Percentiles rank a stretch among this genome's conserved stretches.
phyloP scores from a whole-genome alignment of 495 filamentous ascomycete species.

The Lophium mytilinum region DNA sequence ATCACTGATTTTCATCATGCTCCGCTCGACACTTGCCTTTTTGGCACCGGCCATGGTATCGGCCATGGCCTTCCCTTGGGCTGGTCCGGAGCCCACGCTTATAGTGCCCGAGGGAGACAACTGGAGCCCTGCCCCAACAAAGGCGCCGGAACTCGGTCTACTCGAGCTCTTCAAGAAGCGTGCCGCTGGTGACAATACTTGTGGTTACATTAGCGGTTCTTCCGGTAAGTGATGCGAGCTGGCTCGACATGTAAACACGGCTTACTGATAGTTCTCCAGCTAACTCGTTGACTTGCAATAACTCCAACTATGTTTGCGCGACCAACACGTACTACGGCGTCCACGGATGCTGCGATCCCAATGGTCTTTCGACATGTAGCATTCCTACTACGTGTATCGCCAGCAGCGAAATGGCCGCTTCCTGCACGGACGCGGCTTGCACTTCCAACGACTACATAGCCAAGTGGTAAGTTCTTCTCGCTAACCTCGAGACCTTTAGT shows the following conservation, averaged over 20 bases:
- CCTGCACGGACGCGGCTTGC: constrained; percentile 17
- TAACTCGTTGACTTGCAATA: constrained; percentile 18
- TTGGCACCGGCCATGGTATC: constrained; percentile 18
- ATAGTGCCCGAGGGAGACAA: constrained; percentile 8
- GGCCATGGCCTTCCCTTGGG: constrained; percentile 19
- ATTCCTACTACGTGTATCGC: constrained; percentile 21
- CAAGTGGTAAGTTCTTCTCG: constrained; percentile 13
- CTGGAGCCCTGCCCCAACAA: constrained; percentile 22
- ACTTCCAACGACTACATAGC: constrained; percentile 13
- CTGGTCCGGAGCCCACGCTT: constrained; percentile 14
- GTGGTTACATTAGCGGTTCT: constrained; percentile 16
- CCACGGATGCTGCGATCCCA: constrained; percentile 22
- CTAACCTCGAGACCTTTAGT: neutral
- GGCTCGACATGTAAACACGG: neutral
- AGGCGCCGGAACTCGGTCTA: constrained; percentile 7
- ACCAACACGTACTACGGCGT: constrained; percentile 20
- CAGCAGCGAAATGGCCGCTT: constrained; percentile 9
- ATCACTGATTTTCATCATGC: constrained; percentile 8
- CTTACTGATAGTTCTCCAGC: constrained; percentile 3
- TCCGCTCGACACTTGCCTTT: constrained; percentile 15
- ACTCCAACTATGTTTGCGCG: constrained; percentile 15
- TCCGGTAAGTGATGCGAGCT: neutral
- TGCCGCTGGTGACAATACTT: constrained; percentile 10
- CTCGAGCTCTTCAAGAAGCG: constrained; percentile 19
- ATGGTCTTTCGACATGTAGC: constrained; percentile 5